phyloP scores from a whole-genome alignment of 2,329 filamentous ascomycete species.

The Hypoxylon sp. region DNA sequence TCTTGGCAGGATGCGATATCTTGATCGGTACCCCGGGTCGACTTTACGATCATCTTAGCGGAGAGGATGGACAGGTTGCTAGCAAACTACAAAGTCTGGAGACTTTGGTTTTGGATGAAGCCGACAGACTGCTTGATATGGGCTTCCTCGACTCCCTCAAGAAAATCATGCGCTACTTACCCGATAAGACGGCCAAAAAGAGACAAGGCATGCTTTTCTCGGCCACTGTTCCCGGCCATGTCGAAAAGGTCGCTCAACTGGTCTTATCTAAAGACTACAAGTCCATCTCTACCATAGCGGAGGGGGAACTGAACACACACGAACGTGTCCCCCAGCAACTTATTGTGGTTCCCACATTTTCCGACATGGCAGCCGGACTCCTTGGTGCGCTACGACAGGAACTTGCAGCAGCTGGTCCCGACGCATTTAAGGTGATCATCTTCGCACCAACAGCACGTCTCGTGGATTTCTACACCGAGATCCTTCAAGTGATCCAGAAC shows the following conservation, averaged over 20 bases:
- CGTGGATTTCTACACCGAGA: conserved; percentile 59
- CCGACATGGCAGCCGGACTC: conserved; percentile 69
- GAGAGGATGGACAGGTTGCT: conserved; percentile 72
- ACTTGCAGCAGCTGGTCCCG: conserved; percentile 44
- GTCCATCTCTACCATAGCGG: conserved; percentile 80
- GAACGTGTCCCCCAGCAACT: conserved; percentile 77
- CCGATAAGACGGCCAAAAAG: conserved; percentile 65
- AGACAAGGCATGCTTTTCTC: conserved; percentile 84
- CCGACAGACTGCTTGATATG: conserved; percentile 82
- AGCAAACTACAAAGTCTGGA: conserved; percentile 74
- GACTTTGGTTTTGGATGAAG: conserved; percentile 84
- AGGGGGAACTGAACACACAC: conserved; percentile 80
- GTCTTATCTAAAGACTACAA: conserved; percentile 77
- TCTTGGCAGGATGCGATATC: conserved; percentile 78
- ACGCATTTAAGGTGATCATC: conserved; percentile 82
- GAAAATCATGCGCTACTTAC: conserved; percentile 77
- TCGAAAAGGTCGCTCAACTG: conserved; percentile 75
- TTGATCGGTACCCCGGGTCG: conserved; percentile 84
- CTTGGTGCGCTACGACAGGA: conserved; percentile 64
- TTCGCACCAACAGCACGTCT: conserved; percentile 73
- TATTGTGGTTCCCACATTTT: conserved; percentile 72
- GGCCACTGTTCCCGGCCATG: conserved; percentile 82
- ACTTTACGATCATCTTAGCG: conserved; percentile 79
- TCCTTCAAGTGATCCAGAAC: conserved; percentile 53
- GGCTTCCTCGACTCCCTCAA: conserved; percentile 83